Evolutionary conservation across 441 rosid species (phyloP).

Genomic region (Biscutella laevigata): DNA sequence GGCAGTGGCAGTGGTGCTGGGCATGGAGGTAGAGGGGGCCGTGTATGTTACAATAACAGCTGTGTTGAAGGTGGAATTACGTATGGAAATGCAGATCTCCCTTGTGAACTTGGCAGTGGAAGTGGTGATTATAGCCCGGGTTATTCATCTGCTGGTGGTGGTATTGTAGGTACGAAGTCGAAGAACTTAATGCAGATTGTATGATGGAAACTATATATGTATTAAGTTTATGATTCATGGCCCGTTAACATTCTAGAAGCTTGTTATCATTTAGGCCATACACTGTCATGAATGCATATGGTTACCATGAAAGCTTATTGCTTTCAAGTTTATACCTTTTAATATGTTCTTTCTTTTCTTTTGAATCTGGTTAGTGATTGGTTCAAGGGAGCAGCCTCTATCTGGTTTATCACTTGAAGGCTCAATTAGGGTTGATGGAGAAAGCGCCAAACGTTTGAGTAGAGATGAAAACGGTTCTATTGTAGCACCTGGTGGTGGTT

Average conservation of each 20-base stretch:
- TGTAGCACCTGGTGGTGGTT: slow-evolving; percentile 88
- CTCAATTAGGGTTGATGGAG: slow-evolving; percentile 76
- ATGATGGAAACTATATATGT: no score
- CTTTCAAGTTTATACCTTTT: slow-evolving; percentile 6
- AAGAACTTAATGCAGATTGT: no score
- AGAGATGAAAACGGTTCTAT: slow-evolving; percentile 30
- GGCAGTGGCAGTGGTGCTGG: slow-evolving; percentile 98
- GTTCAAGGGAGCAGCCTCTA: slow-evolving; percentile 85
- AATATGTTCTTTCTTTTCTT: slow-evolving; percentile 15
- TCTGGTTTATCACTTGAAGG: slow-evolving; percentile 71
- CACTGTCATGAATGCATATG: no score
- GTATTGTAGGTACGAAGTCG: slow-evolving; percentile 61
- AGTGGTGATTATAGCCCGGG: slow-evolving; percentile 63
- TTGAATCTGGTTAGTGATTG: slow-evolving; percentile 60
- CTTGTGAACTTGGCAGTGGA: slow-evolving; percentile 99
- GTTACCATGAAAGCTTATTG: neutral
- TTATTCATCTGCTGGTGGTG: slow-evolving; percentile 81
- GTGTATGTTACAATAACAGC: slow-evolving; percentile 49
- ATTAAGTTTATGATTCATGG: slow-evolving; percentile 1
- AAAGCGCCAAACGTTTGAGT: slow-evolving; percentile 36
- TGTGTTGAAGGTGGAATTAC: slow-evolving; percentile 67
- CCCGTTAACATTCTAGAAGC: neutral
- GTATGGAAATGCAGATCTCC: slow-evolving; percentile 77
- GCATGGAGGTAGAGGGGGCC: slow-evolving; percentile 94
- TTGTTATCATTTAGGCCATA: slow-evolving; percentile 11